Percentiles rank a stretch among this genome's conserved stretches.
These are phyloP conservation scores for Tetrapisispora fleetii DNA, from an alignment of 805 yeast genomes.

Conservation along the genomic window DNA sequence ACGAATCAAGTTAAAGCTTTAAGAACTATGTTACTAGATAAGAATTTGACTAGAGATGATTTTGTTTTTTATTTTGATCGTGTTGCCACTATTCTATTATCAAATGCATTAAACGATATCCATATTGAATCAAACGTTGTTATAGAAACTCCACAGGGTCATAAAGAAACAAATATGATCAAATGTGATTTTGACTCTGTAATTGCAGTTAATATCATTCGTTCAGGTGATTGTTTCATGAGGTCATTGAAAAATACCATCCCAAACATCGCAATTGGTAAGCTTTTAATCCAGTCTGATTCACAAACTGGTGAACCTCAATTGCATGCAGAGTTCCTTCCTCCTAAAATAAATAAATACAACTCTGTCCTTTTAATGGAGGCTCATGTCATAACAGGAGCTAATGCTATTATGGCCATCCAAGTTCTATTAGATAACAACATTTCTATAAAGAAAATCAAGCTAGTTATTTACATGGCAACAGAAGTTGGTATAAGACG, in stretches of 20 bases:
- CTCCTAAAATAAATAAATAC: constrained; percentile 29
- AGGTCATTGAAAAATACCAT: constrained; percentile 63
- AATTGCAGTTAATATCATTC: constrained; percentile 67
- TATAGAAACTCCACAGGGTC: constrained; percentile 37
- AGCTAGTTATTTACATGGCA: constrained; percentile 62
- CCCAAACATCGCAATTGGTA: constrained; percentile 74
- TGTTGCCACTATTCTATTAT: constrained; percentile 60
- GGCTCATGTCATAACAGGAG: constrained; percentile 85
- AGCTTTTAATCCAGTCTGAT: constrained; percentile 79
- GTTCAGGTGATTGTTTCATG: constrained; percentile 92
- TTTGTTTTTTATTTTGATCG: constrained; percentile 83
- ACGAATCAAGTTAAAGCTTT: constrained; percentile 66
- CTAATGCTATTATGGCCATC: constrained; percentile 89
- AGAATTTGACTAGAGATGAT: constrained; percentile 51
- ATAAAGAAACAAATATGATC: constrained; percentile 18
- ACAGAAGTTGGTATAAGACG: constrained; percentile 71
- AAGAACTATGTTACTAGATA: constrained; percentile 56
- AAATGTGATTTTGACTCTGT: constrained; percentile 36
- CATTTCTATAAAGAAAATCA: constrained; percentile 49
- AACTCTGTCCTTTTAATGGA: constrained; percentile 61
- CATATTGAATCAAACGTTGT: constrained; percentile 31
- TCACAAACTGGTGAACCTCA: constrained; percentile 89
- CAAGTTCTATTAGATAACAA: constrained; percentile 80
- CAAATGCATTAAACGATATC: constrained; percentile 51
- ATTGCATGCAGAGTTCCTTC: constrained; percentile 71